Evolutionary conservation across 768 basidiomycete genomes (phyloP), one percentile per base, ranked within the genome.

Genomic region (Leccinum olivaceopallidum): DNA sequence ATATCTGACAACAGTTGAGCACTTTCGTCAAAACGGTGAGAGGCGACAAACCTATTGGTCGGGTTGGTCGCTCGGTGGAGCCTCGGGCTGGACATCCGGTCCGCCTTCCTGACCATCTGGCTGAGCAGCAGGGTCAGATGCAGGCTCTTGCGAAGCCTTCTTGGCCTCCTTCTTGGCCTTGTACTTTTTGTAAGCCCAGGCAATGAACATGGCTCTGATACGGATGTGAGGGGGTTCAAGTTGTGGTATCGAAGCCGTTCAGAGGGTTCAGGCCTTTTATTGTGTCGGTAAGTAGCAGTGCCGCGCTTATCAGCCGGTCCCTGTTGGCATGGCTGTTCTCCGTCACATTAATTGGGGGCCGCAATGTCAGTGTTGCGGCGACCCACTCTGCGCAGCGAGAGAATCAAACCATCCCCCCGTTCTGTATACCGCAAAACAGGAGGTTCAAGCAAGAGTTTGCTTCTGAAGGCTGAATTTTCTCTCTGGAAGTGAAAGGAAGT

Each of bases 161-260:
- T 62, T 63, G 55, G 63, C 37, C 49, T 64, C 63, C 50, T 64
- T 63, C 57, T 64, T 71, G 18, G 57, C 60, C 55, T 69, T 69
- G 67, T 73, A 71, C 63, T 69, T 71, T 30, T 71, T 64, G 55
- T 63, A 71, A 28, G 42, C 62, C 55, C 50, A 63, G 10, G 26
- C 1, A 22, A 69, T 14, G 0, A 71, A 0, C 69, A 63, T 70
- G 58, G 13, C 24, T 20, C 7, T 49, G 48, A 22, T 59, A 34
- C 28, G 24, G n/a, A 12, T 6, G 39, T 10, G 51, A 24, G 54
- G 54, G 16, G 36, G 42, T 64, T 53, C 9, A 18, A 36, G 32
- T 16, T 28, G 51, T 24, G 34, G 22, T 37, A 34, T 18, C 20
- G 36, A 22, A 10, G 42, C 13, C 53, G 28, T 28, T 51, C 30